A percentile compares a stretch with the other conserved stretches of the same genome.
Evolutionary conservation across 1,284 basidiomycete genomes (phyloP).

Genomic region (Gymnopus androsaceus): DNA sequence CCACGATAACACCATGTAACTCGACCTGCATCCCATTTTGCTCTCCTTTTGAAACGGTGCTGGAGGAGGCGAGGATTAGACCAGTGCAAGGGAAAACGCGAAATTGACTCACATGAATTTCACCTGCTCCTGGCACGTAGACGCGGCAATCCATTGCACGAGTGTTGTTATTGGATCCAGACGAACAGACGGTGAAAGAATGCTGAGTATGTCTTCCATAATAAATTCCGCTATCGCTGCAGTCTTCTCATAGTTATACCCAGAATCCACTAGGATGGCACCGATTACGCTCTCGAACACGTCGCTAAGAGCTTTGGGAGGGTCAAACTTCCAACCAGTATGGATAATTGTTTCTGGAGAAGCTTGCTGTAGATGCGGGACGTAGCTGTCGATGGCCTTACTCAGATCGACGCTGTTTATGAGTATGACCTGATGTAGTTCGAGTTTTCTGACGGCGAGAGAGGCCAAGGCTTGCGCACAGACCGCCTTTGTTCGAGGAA

Average conservation of each 20-base stretch:
- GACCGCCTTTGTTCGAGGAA: slow-evolving; percentile 71
- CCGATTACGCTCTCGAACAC: slow-evolving; percentile 83
- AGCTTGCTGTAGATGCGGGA: slow-evolving; percentile 56
- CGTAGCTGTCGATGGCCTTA: slow-evolving; percentile 60
- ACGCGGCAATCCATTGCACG: slow-evolving; percentile 58
- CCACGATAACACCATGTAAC: slow-evolving; percentile 58
- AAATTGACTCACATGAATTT: slow-evolving; percentile 33
- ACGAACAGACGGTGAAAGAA: slow-evolving; percentile 57
- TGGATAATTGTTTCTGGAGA: slow-evolving; percentile 62
- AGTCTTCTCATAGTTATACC: slow-evolving; percentile 68
- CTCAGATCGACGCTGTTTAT: slow-evolving; percentile 71
- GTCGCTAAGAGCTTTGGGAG: slow-evolving; percentile 79
- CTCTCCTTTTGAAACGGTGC: not conserved
- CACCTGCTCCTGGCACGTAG: slow-evolving; percentile 49
- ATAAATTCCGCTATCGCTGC: slow-evolving; percentile 57
- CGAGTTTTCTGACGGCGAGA: slow-evolving; percentile 64
- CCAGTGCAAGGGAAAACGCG: not conserved
- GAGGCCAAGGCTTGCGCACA: slow-evolving; percentile 73
- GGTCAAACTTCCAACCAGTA: slow-evolving; percentile 77
- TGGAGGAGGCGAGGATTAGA: not conserved
- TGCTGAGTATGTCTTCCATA: slow-evolving; percentile 63
- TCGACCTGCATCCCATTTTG: slow-evolving; percentile 42
- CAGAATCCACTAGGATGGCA: slow-evolving; percentile 80
- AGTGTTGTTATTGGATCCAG: slow-evolving; percentile 70
- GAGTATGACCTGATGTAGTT: slow-evolving; percentile 70